Evolutionary conservation across 23 red algal species (phyloP), one percentile per base, ranked within the genome.

Genomic region (Gracilaria vermiculophylla): DNA sequence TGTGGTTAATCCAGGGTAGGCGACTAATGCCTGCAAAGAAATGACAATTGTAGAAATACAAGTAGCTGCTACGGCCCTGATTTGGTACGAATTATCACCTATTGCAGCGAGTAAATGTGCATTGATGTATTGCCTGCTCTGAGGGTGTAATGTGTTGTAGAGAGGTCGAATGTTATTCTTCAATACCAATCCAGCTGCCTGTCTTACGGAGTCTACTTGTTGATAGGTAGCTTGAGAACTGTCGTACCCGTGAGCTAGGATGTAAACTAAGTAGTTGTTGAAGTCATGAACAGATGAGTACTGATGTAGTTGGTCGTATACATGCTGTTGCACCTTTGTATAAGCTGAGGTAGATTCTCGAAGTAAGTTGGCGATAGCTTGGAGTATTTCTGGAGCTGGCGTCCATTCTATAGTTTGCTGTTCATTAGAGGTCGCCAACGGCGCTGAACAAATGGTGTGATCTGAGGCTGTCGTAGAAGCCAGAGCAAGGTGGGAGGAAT

Each of bases 221-320:
- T 39, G 58, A 36, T 71, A 69, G 64, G 62, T 44, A 29, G 67
- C 56, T 52, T 66, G 23, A 45, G 62, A 47, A 43, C 42, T 80
- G 36, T 49, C 40, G 65, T 35, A 73, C 55, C 41, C 65, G 17
- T 25, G 45, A 52, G 93, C 54, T 45, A 96, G 84, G 65, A 96
- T 90, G 69, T 96, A 96, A 24, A 85, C 94, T 45, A 96, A 80
- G 55, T 96, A 96, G 53, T 80, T 88, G 72, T 88, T 89, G 60
- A 96, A 93, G 35, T 96, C 94, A 49, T 69, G 64, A 62, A 62
- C 79, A 52, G 81, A 41, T n/a, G 94, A 80, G 28, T 86, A 75
- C 36, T 61, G 42, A 42, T 83, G 83, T 45, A 96, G 88, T 53
- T 80, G 77, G 25, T 81, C 69, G 55, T 91, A 96, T 15, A 93